Percentiles rank a stretch among this genome's conserved stretches.
These are phyloP conservation scores for Vigna unguiculata DNA, from an alignment of 306 rosid genomes.

Conservation along the genomic window DNA sequence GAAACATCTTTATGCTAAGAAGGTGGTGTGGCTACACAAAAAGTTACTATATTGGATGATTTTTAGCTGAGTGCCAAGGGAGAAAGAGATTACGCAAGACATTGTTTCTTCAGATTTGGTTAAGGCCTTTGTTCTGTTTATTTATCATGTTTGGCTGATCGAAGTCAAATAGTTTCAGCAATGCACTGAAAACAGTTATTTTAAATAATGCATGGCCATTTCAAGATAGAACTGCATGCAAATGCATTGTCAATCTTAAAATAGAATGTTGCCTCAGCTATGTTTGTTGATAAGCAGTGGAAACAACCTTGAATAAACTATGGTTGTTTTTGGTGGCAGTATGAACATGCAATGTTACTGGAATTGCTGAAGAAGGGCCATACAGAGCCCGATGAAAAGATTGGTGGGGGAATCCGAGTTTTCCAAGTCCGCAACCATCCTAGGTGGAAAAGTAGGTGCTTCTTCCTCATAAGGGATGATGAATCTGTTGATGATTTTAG, in stretches of 20 bases:
- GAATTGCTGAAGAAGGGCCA: slow-evolving; percentile 84
- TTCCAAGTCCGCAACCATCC: slow-evolving; percentile 85
- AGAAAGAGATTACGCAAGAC: not conserved
- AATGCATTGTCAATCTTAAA: not conserved
- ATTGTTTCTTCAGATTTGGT: not conserved
- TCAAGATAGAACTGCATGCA: not conserved
- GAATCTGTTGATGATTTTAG: slow-evolving; percentile 78
- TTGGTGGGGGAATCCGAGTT: slow-evolving; percentile 59
- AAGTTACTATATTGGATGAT: no score
- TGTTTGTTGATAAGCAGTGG: slow-evolving; percentile 12
- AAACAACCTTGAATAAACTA: not conserved
- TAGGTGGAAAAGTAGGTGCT: slow-evolving; percentile 76
- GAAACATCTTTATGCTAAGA: not conserved
- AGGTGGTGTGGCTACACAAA: not conserved
- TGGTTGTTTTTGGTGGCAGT: slow-evolving; percentile 58
- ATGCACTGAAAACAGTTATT: no score
- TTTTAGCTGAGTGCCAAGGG: not conserved
- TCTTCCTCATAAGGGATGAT: slow-evolving; percentile 79
- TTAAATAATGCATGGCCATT: no score
- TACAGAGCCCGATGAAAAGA: slow-evolving; percentile 63
- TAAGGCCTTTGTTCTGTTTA: not conserved
- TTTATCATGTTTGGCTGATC: not conserved
- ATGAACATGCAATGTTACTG: slow-evolving; percentile 69
- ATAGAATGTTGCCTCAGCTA: not conserved
- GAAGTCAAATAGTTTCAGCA: no score